Evolutionary conservation across 179 eudicot genomes (phyloP).

Genomic region (Sideroxylon spinosum): DNA sequence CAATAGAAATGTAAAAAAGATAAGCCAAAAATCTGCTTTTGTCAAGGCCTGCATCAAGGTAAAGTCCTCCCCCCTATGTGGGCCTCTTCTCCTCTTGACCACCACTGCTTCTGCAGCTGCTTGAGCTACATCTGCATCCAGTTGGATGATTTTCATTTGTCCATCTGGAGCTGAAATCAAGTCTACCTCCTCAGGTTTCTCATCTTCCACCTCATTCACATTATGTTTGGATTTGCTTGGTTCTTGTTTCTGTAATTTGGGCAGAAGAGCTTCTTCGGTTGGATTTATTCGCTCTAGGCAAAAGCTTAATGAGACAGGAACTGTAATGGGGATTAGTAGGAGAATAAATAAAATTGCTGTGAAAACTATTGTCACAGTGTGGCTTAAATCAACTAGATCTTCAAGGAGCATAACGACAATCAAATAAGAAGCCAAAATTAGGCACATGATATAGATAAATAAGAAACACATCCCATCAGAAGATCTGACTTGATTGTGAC

Average conservation of each 20-base stretch:
- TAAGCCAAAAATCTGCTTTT: constrained; percentile 50
- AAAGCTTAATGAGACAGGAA: constrained; percentile 48
- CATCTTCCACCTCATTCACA: constrained; percentile 40
- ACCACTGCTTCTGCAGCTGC: constrained; percentile 54
- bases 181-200: constrained; percentile 36
- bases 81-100: constrained; percentile 39
- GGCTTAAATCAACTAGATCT: constrained; percentile 59
- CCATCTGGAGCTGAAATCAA: constrained; percentile 40
- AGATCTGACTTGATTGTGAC: constrained; percentile 68
- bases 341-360: constrained; percentile 54
- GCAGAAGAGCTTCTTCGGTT: constrained; percentile 47
- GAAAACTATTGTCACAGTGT: constrained; percentile 44
- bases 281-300: constrained; percentile 39
- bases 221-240: constrained; percentile 33
- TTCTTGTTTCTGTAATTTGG: constrained; percentile 36
- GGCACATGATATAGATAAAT: constrained; percentile 62
- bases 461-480: constrained; percentile 65
- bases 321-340: constrained; percentile 48
- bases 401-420: constrained; percentile 85
- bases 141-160: constrained; percentile 37
- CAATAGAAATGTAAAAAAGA: constrained; percentile 40
- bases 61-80: constrained; percentile 49
- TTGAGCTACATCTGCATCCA: constrained; percentile 37
- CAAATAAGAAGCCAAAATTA: constrained; percentile 75
- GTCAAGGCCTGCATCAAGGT: constrained; percentile 42